phyloP scores from a whole-genome alignment of 345 rosid species.

The Populus tremula region DNA sequence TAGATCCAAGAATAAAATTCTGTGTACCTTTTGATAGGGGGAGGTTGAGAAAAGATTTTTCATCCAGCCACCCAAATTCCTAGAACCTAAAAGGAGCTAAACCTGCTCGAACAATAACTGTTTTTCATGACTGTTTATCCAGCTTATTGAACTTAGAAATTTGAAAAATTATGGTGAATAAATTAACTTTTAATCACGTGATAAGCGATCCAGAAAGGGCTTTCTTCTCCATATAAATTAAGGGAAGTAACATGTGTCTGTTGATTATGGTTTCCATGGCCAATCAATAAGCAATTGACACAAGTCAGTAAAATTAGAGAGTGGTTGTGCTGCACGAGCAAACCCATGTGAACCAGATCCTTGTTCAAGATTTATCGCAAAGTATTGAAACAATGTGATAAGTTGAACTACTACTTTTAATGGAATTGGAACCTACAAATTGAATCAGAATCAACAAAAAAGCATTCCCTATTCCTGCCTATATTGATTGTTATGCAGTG shows the following conservation, averaged over 20 bases:
- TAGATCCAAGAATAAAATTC: background rate
- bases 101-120: background rate
- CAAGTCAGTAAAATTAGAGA: background rate
- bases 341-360: background rate
- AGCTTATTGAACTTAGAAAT: background rate
- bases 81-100: background rate
- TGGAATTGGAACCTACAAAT: background rate
- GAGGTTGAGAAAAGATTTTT: background rate
- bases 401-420: background rate
- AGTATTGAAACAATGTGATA: background rate
- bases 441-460: background rate
- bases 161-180: background rate
- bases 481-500: background rate
- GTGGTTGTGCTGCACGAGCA: background rate
- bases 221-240: background rate
- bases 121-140: background rate
- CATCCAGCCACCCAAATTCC: background rate
- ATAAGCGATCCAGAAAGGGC: background rate
- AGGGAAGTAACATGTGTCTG: background rate
- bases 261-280: background rate
- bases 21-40: background rate
- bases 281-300: background rate
- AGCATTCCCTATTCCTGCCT: background rate
- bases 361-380: background rate
- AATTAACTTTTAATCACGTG: background rate